Evolutionary conservation across 2,329 filamentous ascomycete species (phyloP), one percentile per base, ranked within the genome.

Genomic region (Colletotrichum sp.): DNA sequence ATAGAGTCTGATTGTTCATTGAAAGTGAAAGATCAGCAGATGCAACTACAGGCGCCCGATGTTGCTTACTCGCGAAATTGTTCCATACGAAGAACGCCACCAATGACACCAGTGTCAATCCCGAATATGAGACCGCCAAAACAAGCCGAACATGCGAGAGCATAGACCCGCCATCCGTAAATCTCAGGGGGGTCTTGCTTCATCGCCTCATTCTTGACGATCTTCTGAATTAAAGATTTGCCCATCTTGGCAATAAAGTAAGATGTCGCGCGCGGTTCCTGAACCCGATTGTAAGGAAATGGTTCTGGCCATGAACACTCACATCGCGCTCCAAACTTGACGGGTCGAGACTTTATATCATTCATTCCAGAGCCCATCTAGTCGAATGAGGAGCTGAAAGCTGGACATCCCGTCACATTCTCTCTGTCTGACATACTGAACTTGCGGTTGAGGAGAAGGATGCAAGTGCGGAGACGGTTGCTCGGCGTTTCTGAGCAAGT

Each of bases 41-140:
- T 33, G 27, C 16, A 18, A 4, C 18, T 4, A 7, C 1, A 59
- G 29, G 29, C 55, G 73, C 57, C 74, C 66, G 33, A 78, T 74
- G 51, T 27, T 8, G 21, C 69, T 34, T 66, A 77, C 76, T 77
- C 61, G 24, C 31, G 59, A 47, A 80, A 80, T 29, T 77, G 75
- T 8, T 70, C 36, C 73, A 80, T 76, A 31, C 76, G 76, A 29
- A 80, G 75, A 11, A 80, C 78, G 34, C 78, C 78, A 59, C 78
- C 78, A 24, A 80, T 80, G 69, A 79, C 77, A 16, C 77, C 77
- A 27, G 78, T 79, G 61, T 80, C 78, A 74, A 79, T 77, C 57
- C 78, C 78, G 57, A 75, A 75, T 21, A 75, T 73, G 15, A 74
- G 64, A n/a, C 70, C 73, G 31, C 73, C 70, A 33, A 73, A 73